phyloP scores from a whole-genome alignment of 2,329 filamentous ascomycete species.

The Eutypa lata region DNA sequence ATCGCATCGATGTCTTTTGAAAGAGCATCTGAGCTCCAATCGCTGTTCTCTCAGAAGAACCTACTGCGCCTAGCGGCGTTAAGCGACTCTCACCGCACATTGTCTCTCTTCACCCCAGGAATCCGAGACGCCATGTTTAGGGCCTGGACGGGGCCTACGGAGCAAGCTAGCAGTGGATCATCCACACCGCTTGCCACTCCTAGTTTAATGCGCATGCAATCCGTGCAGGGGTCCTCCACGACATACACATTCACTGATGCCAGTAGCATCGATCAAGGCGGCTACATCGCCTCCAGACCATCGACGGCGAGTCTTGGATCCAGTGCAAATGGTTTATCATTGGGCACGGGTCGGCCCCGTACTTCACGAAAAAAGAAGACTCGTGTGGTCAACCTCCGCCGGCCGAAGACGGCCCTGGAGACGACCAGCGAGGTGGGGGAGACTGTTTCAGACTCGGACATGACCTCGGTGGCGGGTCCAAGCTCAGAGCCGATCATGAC shows the following conservation, averaged over 20 bases:
- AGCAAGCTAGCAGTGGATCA: constrained; percentile 59
- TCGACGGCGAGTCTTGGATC: constrained; percentile 63
- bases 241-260: constrained; percentile 74
- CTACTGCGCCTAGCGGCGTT: constrained; percentile 77
- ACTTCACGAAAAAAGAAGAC: constrained; percentile 76
- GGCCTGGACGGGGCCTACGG: constrained; percentile 80
- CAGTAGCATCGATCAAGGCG: constrained; percentile 60
- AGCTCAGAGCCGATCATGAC: constrained; percentile 59
- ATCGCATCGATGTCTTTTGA: constrained; percentile 78
- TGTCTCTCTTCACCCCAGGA: constrained; percentile 89
- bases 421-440: constrained; percentile 50
- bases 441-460: constrained; percentile 52
- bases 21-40: constrained; percentile 75
- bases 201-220: constrained; percentile 60
- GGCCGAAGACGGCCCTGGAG: constrained; percentile 50
- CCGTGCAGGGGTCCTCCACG: constrained; percentile 55
- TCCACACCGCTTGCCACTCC: constrained; percentile 48
- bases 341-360: constrained; percentile 59
- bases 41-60: constrained; percentile 94
- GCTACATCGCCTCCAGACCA: constrained; percentile 64
- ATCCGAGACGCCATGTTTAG: constrained; percentile 88
- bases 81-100: constrained; percentile 82
- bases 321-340: constrained; percentile 57
- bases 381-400: constrained; percentile 77
- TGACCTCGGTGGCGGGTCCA: constrained; percentile 54